These are phyloP conservation scores for Spencermartinsiella ligniputridi DNA, from an alignment of 1,139 yeast species.

Conservation along the genomic window DNA sequence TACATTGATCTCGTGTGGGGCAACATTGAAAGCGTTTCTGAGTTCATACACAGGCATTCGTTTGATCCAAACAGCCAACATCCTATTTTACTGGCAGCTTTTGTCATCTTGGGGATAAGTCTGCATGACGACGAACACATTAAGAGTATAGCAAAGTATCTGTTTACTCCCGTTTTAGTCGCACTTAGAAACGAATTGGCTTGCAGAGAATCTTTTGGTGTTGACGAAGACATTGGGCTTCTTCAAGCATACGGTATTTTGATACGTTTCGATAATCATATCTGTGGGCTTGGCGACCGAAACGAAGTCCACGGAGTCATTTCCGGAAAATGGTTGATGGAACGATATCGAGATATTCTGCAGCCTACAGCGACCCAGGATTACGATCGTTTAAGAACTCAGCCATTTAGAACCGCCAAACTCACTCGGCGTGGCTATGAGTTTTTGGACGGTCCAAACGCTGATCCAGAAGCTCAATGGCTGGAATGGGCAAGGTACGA, in stretches of 20 bases:
- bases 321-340: constrained; percentile 20
- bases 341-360: constrained; percentile 17
- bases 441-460: constrained; percentile 15
- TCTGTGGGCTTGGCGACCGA: constrained; percentile 15
- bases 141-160: constrained; percentile 17
- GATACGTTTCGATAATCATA: constrained; percentile 26
- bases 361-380: constrained; percentile 13
- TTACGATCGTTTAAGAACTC: constrained; percentile 3
- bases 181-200: constrained; percentile 13
- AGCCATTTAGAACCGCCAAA: constrained; percentile 15
- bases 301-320: constrained; percentile 13
- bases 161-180: constrained; percentile 14
- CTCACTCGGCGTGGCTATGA: constrained; percentile 22
- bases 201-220: constrained; percentile 5
- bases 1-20: constrained; percentile 26
- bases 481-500: constrained; percentile 33
- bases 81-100: constrained; percentile 33
- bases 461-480: constrained; percentile 23
- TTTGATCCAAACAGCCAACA: constrained; percentile 35
- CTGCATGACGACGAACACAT: constrained; percentile 16
- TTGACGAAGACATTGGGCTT: constrained; percentile 19
- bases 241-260: constrained; percentile 28
- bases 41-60: constrained; percentile 39
- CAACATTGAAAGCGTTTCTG: constrained; percentile 20
- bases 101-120: constrained; percentile 40